Percentiles rank a stretch among this genome's conserved stretches.
Evolutionary conservation across 352 stramenopile genomes (phyloP).

Genomic region (Globisporangium viniferum): DNA sequence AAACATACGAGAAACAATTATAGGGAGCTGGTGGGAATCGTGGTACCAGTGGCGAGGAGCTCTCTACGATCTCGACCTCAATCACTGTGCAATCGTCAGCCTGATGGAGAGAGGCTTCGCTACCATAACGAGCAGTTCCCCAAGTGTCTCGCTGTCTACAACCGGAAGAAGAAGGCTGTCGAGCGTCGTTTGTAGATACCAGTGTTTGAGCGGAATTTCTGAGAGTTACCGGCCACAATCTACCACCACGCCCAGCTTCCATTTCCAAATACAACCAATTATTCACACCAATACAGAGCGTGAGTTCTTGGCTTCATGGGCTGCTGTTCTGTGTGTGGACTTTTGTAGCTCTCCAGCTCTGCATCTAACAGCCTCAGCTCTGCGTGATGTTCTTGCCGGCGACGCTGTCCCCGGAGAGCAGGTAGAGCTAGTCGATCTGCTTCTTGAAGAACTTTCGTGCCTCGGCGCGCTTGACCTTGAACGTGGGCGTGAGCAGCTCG

Average conservation of each 20-base stretch:
- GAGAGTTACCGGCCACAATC: not conserved
- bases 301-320: not conserved
- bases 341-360: not conserved
- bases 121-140: not conserved
- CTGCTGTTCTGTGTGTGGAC: not conserved
- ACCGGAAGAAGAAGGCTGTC: not conserved
- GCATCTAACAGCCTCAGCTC: constrained; percentile 3
- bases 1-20: not conserved
- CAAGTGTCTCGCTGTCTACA: not conserved
- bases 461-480: constrained; percentile 93
- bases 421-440: constrained; percentile 72
- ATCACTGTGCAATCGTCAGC: not conserved
- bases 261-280: constrained; percentile 12
- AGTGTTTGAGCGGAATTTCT: not conserved
- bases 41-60: not conserved
- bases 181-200: not conserved
- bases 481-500: constrained; percentile 94
- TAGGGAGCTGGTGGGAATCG: not conserved
- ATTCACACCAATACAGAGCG: not conserved
- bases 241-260: not conserved
- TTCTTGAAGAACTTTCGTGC: constrained; percentile 57
- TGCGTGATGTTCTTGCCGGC: constrained; percentile 32
- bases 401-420: constrained; percentile 51
- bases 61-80: not conserved
- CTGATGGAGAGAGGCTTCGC: not conserved